A percentile compares a stretch with the other conserved stretches of the same genome.
These are phyloP conservation scores for Vigna radiata DNA, from an alignment of 306 rosid genomes.

Conservation along the genomic window DNA sequence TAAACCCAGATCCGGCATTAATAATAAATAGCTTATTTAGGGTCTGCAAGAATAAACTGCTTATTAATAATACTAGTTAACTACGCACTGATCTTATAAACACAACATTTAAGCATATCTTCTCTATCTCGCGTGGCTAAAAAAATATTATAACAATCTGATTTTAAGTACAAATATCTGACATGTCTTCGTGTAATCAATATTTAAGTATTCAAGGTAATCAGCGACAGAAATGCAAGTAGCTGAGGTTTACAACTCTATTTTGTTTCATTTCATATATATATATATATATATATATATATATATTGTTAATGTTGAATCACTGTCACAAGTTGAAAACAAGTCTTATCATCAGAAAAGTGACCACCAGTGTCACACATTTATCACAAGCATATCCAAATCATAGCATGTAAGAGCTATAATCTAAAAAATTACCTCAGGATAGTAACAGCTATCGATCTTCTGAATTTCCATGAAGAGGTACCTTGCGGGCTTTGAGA, in stretches of 20 bases:
- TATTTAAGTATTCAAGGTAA: slow-evolving; percentile 21
- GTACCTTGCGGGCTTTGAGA: slow-evolving; percentile 88
- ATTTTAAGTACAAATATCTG: background rate
- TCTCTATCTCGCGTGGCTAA: background rate
- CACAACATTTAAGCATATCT: background rate
- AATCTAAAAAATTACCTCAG: slow-evolving; percentile 66
- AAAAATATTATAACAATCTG: background rate
- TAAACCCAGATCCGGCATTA: slow-evolving; percentile 91
- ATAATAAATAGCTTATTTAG: slow-evolving; percentile 73
- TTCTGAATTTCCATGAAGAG: slow-evolving; percentile 86
- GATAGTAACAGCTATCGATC: slow-evolving; percentile 89
- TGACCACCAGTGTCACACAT: background rate
- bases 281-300: too few relatives aligned
- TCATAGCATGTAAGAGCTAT: slow-evolving; percentile 16
- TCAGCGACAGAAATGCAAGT: background rate
- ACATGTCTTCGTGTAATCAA: slow-evolving; percentile 7
- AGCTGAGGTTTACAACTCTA: background rate
- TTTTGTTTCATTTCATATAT: background rate
- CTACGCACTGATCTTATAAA: slow-evolving; percentile 1
- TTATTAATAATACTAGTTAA: background rate
- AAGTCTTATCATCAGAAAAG: background rate
- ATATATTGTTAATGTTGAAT: background rate
- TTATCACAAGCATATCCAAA: slow-evolving; percentile 10
- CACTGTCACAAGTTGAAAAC: slow-evolving; percentile 5
- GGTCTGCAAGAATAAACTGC: slow-evolving; percentile 60